Conservation (phyloP, 148 eudicot species). For the Salicornia ramosissima region DNA sequence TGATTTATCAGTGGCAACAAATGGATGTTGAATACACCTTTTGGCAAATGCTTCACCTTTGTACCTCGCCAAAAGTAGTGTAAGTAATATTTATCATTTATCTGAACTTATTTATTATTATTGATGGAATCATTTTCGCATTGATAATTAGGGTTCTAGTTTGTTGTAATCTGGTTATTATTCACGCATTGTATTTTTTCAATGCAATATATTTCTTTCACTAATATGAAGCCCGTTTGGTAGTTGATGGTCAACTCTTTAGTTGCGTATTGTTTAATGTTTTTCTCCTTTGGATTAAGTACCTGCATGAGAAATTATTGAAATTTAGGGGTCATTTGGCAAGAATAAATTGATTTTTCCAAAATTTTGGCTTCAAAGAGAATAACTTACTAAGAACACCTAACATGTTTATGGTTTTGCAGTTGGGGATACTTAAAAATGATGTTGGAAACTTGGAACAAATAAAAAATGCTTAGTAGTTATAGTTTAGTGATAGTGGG, state of each 20-base stretch:
- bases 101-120: not conserved
- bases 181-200: not conserved
- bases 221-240: no score
- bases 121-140: not conserved
- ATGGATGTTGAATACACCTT: constrained; percentile 98
- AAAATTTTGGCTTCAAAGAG: not conserved
- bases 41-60: constrained; percentile 95
- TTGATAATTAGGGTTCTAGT: not conserved
- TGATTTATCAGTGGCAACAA: constrained; percentile 88
- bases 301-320: not conserved
- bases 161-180: not conserved
- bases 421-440: not conserved
- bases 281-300: not conserved
- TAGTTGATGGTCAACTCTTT: no score
- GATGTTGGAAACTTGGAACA: no score
- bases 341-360: not conserved
- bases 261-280: not conserved
- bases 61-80: constrained; percentile 87
- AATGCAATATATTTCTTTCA: no score
- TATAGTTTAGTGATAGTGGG: no score
- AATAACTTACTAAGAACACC: not conserved
- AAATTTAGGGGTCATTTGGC: not conserved
- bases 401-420: not conserved
- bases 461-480: no score
- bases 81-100: constrained; percentile 34